Percentiles rank a stretch among this genome's conserved stretches.
Evolutionary conservation across 2,329 filamentous ascomycete species (phyloP).

Genomic region (Alternaria sp.): DNA sequence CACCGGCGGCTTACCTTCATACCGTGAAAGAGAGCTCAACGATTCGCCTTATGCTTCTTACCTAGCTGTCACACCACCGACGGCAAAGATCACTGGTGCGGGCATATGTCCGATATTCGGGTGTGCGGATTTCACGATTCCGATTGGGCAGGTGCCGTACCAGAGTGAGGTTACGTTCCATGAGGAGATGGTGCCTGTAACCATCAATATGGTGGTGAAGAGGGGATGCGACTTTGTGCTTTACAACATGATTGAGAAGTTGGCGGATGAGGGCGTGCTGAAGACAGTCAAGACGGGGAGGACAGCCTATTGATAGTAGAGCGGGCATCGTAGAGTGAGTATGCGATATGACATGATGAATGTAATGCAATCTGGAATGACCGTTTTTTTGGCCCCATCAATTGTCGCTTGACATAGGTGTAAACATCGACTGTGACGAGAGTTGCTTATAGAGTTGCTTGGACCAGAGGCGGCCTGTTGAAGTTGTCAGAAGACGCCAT

Average conservation of each 20-base stretch:
- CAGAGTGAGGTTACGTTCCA: conserved; percentile 49
- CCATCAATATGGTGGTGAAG: conserved; percentile 52
- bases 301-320: conserved; percentile 38
- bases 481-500: neutral
- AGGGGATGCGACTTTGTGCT: conserved; percentile 54
- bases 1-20: conserved; percentile 51
- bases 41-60: conserved; percentile 41
- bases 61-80: conserved; percentile 39
- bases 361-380: neutral
- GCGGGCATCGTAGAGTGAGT: neutral
- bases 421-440: neutral
- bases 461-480: too few species aligned
- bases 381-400: neutral
- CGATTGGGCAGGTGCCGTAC: conserved; percentile 53
- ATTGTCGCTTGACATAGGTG: neutral
- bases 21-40: conserved; percentile 47
- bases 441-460: neutral
- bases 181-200: conserved; percentile 53
- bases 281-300: conserved; percentile 50
- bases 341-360: neutral
- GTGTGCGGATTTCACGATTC: conserved; percentile 52
- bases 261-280: conserved; percentile 50
- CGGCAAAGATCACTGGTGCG: conserved; percentile 41
- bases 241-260: conserved; percentile 50
- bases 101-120: conserved; percentile 49